Conservation (phyloP, 805 yeast genomes). For the Candida multigemmis region DNA sequence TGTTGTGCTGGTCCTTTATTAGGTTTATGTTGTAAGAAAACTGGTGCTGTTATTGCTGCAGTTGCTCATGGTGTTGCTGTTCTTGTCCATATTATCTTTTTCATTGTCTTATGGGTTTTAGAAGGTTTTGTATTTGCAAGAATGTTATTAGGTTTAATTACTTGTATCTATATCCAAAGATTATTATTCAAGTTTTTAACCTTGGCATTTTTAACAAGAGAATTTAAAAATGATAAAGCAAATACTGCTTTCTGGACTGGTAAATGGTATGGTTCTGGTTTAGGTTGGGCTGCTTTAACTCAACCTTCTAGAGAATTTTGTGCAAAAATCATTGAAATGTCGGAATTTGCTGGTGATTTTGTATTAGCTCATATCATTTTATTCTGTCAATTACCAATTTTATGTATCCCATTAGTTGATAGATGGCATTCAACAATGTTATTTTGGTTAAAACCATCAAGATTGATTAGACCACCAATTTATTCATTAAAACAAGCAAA, state of each 20-base stretch:
- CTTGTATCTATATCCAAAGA: slow-evolving; percentile 84
- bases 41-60: slow-evolving; percentile 93
- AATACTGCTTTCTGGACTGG: slow-evolving; percentile 99
- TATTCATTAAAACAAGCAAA: slow-evolving; percentile 93
- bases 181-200: slow-evolving; percentile 79
- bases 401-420: slow-evolving; percentile 81
- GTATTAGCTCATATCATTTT: slow-evolving; percentile 83
- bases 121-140: slow-evolving; percentile 87
- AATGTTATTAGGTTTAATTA: slow-evolving; percentile 77
- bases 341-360: slow-evolving; percentile 96
- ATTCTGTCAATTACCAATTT: slow-evolving; percentile 82
- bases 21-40: slow-evolving; percentile 92
- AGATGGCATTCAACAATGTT: slow-evolving; percentile 97
- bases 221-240: slow-evolving; percentile 89
- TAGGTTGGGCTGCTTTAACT: slow-evolving; percentile 90
- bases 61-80: slow-evolving; percentile 95
- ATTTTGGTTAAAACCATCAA: slow-evolving; percentile 96
- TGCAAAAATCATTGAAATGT: slow-evolving; percentile 89
- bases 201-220: slow-evolving; percentile 75
- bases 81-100: slow-evolving; percentile 74
- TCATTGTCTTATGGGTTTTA: slow-evolving; percentile 93
- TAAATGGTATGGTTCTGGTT: slow-evolving; percentile 93
- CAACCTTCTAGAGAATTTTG: slow-evolving; percentile 94
- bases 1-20: slow-evolving; percentile 97
- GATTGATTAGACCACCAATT: slow-evolving; percentile 97